Conservation (phyloP, 2,329 filamentous ascomycete species). For the Sporothrix humicola region DNA sequence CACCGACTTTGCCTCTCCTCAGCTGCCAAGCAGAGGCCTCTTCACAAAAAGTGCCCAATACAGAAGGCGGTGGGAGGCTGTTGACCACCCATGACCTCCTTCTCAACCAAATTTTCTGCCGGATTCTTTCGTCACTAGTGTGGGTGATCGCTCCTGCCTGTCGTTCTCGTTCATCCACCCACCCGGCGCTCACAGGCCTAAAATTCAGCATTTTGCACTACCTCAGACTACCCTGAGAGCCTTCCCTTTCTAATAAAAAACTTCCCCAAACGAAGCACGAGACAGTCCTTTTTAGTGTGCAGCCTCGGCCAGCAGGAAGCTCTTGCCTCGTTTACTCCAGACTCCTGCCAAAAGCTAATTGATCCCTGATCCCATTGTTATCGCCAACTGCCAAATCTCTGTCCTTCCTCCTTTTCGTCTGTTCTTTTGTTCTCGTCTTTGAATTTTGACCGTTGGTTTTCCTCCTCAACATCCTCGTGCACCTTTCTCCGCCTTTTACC, state of each 20-base stretch:
- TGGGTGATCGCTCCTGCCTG: not conserved
- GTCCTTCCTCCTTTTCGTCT: not conserved
- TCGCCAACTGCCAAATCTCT: constrained; percentile 14
- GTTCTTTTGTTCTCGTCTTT: not conserved
- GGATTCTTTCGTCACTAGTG: constrained; percentile 19
- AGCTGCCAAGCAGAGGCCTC: constrained; percentile 4
- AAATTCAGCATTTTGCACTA: constrained; percentile 8
- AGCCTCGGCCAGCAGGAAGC: constrained; percentile 27
- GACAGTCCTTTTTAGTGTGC: constrained; percentile 16
- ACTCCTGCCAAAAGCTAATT: not conserved
- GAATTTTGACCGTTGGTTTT: not conserved
- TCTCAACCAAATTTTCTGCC: constrained; percentile 29
- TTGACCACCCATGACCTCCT: not conserved
- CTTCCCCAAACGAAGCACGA: constrained; percentile 6
- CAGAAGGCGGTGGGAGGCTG: not conserved
- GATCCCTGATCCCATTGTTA: not conserved
- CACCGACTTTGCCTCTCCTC: constrained; percentile 24
- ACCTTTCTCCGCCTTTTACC: not conserved
- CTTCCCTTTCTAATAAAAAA: not conserved
- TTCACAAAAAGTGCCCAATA: not conserved
- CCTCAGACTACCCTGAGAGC: not conserved
- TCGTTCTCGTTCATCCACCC: not conserved
- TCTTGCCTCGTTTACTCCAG: not conserved
- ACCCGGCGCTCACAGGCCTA: constrained; percentile 12
- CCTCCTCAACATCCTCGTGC: not conserved